A percentile compares a stretch with the other conserved stretches of the same genome.
phyloP scores from a whole-genome alignment of 1,284 basidiomycete species.

The Laetiporus sulphureus region DNA sequence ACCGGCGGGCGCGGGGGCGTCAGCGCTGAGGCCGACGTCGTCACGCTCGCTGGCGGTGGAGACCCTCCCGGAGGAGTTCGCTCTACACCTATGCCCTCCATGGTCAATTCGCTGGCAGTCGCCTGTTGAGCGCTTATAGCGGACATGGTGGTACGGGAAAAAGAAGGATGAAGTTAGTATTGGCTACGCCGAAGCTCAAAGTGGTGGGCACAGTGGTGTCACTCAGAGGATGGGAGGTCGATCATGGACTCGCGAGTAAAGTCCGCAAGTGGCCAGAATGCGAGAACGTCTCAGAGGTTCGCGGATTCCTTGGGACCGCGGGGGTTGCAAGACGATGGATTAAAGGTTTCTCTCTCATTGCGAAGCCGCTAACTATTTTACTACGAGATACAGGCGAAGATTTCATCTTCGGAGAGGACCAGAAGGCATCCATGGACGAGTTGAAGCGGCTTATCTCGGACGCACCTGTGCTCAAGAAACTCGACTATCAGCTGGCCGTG shows the following conservation, averaged over 20 bases:
- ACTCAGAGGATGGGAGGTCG: conserved; percentile 25
- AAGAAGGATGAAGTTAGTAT: conserved; percentile 20
- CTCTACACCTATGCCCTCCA: no score
- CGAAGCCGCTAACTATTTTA: conserved; percentile 24
- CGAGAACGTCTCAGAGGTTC: conserved; percentile 22
- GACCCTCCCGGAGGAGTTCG: no score
- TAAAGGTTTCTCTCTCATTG: conserved; percentile 23
- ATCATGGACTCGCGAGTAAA: conserved; percentile 21
- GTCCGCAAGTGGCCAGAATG: conserved; percentile 26
- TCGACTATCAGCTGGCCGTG: conserved; percentile 24
- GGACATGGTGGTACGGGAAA: no score
- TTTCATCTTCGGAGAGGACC: conserved; percentile 18
- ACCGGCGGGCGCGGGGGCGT: no score
- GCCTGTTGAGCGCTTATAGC: no score
- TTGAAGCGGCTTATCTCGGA: conserved; percentile 21
- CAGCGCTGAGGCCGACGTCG: no score
- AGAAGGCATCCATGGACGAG: conserved; percentile 16
- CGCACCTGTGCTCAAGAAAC: conserved; percentile 21
- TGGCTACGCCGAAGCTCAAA: conserved; percentile 16
- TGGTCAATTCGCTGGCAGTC: no score
- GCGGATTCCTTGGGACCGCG: conserved; percentile 27
- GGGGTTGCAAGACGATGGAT: conserved; percentile 28
- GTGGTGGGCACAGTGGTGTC: conserved; percentile 26
- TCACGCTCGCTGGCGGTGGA: no score
- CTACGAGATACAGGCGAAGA: conserved; percentile 8